Conservation (phyloP, 371 early-diverging fungal genomes). For the Saksenaea vasiformis region DNA sequence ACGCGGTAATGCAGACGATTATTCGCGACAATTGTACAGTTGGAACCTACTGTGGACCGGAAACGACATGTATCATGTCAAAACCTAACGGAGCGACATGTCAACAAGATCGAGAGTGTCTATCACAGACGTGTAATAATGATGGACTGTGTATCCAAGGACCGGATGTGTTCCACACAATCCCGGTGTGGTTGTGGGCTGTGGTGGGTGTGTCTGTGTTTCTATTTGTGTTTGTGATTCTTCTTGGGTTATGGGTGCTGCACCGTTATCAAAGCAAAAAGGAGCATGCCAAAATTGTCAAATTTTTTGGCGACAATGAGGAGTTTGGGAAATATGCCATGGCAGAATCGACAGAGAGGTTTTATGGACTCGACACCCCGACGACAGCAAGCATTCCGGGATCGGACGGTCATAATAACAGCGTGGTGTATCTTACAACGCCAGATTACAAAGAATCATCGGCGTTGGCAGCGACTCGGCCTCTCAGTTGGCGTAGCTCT, state of each 20-base stretch:
- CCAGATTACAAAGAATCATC: slow-evolving; percentile 41
- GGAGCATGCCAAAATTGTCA: slow-evolving; percentile 41
- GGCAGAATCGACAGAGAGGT: slow-evolving; percentile 11
- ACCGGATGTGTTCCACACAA: slow-evolving; percentile 44
- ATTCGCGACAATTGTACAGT: slow-evolving; percentile 50
- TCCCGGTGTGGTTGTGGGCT: slow-evolving; percentile 46
- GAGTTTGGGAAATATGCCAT: slow-evolving; percentile 46
- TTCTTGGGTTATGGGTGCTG: slow-evolving; percentile 38
- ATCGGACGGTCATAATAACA: slow-evolving; percentile 24
- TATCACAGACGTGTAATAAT: slow-evolving; percentile 42
- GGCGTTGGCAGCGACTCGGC: slow-evolving; percentile 23
- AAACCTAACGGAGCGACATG: slow-evolving; percentile 24
- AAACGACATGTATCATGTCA: slow-evolving; percentile 26
- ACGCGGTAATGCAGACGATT: slow-evolving; percentile 33
- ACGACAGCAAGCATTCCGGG: background rate
- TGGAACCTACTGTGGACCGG: slow-evolving; percentile 35
- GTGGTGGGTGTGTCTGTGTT: slow-evolving; percentile 34
- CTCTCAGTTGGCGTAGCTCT: slow-evolving; percentile 19
- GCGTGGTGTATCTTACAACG: slow-evolving; percentile 37
- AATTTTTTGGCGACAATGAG: slow-evolving; percentile 48
- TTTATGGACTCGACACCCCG: background rate
- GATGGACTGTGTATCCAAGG: slow-evolving; percentile 35
- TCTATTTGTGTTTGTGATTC: slow-evolving; percentile 34
- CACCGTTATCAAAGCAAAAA: slow-evolving; percentile 50
- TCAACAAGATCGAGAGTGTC: slow-evolving; percentile 46